Percentiles rank a stretch among this genome's conserved stretches.
phyloP scores from a whole-genome alignment of 2,329 filamentous ascomycete species.

The Lecanosticta acicola region DNA sequence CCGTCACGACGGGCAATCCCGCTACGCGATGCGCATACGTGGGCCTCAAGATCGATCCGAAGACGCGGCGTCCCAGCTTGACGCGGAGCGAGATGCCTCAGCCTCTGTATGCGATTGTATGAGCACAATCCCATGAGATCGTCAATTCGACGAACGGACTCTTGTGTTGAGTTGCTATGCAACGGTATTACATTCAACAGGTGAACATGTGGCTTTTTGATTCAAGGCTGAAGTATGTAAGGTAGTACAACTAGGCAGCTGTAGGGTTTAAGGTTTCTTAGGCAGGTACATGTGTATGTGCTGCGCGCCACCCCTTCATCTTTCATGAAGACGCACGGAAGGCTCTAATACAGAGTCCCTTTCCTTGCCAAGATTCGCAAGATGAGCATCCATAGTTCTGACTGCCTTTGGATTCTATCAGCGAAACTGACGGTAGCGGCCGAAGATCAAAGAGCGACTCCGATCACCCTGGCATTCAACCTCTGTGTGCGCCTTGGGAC shows the following conservation, averaged over 20 bases:
- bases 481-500: slow-evolving; percentile 23
- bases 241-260: slow-evolving; percentile 12
- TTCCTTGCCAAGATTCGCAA: no score
- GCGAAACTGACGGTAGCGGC: background rate
- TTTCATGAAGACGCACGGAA: no score
- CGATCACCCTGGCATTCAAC: slow-evolving; percentile 4
- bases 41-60: slow-evolving; percentile 54
- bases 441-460: background rate
- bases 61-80: slow-evolving; percentile 30
- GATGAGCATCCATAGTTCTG: no score
- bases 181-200: background rate
- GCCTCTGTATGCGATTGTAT: slow-evolving; percentile 57
- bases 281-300: no score
- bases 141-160: no score
- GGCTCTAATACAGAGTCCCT: no score
- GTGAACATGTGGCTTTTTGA: no score
- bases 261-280: slow-evolving; percentile 3
- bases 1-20: slow-evolving; percentile 65
- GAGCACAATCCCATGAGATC: no score
- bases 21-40: slow-evolving; percentile 77
- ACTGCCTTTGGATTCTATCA: no score
- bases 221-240: no score
- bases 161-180: no score
- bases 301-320: no score
- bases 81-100: slow-evolving; percentile 48